Conservation (phyloP, 441 rosid species). For the Manihot esculenta region DNA sequence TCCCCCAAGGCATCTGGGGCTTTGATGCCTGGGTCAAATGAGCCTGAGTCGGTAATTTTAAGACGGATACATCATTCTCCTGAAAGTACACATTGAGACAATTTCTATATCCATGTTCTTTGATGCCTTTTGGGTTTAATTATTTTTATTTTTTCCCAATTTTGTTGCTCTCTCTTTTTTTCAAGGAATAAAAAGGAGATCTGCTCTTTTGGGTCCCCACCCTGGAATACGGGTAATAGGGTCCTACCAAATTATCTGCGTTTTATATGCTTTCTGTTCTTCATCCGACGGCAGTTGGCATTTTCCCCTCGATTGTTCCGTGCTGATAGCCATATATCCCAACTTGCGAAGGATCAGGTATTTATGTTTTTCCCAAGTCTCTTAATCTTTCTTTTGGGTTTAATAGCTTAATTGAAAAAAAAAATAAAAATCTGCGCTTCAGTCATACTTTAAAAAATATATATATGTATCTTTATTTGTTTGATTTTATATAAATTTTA, state of each 20-base stretch:
- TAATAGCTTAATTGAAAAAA: no score
- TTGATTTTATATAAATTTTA: no score
- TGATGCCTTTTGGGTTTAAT: slow-evolving; percentile 16
- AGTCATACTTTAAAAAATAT: no score
- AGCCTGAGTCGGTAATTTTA: slow-evolving; percentile 66
- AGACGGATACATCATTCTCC: slow-evolving; percentile 98
- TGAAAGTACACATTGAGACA: slow-evolving; percentile 98
- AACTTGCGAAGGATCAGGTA: not conserved
- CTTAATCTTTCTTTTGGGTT: no score
- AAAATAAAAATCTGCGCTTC: no score
- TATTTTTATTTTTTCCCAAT: not conserved
- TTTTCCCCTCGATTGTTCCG: not conserved
- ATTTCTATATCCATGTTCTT: slow-evolving; percentile 37
- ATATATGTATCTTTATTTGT: no score
- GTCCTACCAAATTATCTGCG: not conserved
- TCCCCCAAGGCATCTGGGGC: slow-evolving; percentile 47
- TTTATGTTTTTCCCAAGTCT: no score
- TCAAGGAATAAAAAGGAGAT: slow-evolving; percentile 15
- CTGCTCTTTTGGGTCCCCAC: slow-evolving; percentile 1
- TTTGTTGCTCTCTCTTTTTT: not conserved
- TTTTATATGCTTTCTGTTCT: not conserved
- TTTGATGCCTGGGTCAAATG: slow-evolving; percentile 58
- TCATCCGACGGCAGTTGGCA: not conserved
- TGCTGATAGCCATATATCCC: not conserved
- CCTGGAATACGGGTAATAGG: not conserved